phyloP scores from a whole-genome alignment of 768 basidiomycete species.

The Tephrocybe sp. region DNA sequence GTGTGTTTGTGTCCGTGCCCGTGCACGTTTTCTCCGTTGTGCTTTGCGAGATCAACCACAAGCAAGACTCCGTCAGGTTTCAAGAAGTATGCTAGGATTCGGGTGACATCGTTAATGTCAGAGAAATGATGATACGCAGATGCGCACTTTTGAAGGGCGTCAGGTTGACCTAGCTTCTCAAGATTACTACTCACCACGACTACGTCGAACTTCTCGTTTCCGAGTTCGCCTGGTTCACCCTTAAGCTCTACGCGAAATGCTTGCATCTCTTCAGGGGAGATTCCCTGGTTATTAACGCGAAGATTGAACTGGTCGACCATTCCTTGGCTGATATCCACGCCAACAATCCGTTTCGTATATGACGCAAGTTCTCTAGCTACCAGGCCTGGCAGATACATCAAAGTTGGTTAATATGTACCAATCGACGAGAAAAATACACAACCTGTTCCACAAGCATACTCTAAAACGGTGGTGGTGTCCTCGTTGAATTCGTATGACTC shows the following conservation, averaged over 20 bases:
- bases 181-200: conserved; percentile 51
- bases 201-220: conserved; percentile 63
- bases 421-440: background rate
- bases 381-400: conserved; percentile 52
- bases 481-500: conserved; percentile 51
- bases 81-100: conserved; percentile 52
- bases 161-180: conserved; percentile 1
- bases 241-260: conserved; percentile 56
- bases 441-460: conserved; percentile 77
- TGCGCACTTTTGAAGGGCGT: conserved; percentile 46
- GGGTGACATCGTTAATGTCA: conserved; percentile 51
- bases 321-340: conserved; percentile 73
- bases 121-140: conserved; percentile 68
- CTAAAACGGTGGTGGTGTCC: conserved; percentile 58
- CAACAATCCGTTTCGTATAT: conserved; percentile 62
- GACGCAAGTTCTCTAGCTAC: conserved; percentile 62
- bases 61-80: conserved; percentile 63
- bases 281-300: conserved; percentile 58
- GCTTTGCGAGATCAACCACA: conserved; percentile 47
- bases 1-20: conserved; percentile 7
- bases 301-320: conserved; percentile 70
- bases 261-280: conserved; percentile 64
- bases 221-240: conserved; percentile 45
- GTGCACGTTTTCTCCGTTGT: conserved; percentile 5
- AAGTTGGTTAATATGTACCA: too few species aligned